Conservation (phyloP, 106 monocot genomes). For the Iris macrosiphon region DNA sequence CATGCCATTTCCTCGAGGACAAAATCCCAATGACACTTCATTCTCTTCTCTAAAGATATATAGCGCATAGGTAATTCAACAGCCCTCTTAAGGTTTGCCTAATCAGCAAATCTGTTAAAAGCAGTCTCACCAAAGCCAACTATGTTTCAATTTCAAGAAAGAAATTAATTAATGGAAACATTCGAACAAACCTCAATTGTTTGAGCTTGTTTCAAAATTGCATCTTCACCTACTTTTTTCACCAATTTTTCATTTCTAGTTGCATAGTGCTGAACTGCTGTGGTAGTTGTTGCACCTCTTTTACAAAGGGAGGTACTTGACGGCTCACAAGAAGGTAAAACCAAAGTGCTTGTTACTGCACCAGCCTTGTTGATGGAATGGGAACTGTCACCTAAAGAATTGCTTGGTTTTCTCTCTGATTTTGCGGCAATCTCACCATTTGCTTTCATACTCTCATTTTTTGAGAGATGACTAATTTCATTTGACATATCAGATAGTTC, state of each 20-base stretch:
- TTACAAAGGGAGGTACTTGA: constrained; percentile 4
- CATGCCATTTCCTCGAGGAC: constrained; percentile 98
- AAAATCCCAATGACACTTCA: constrained; percentile 92
- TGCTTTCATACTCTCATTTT: constrained; percentile 4
- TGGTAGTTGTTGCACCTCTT: constrained; percentile 11
- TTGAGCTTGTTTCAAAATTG: constrained; percentile 68
- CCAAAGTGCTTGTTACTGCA: not conserved
- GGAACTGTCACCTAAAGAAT: constrained; percentile 16
- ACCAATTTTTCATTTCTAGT: constrained; percentile 19
- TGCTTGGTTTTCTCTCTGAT: constrained; percentile 16
- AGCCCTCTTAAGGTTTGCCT: constrained; percentile 67
- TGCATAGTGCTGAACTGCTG: constrained; percentile 27
- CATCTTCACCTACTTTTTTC: constrained; percentile 70
- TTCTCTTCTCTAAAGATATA: constrained; percentile 36
- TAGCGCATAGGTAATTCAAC: constrained; percentile 33
- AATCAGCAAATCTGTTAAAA: constrained; percentile 16
- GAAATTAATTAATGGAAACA: not conserved
- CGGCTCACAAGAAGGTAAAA: constrained; percentile 13
- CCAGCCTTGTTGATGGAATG: constrained; percentile 12
- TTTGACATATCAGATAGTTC: constrained; percentile 5
- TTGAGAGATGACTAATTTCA: constrained; percentile 6
- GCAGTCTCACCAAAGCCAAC: not conserved
- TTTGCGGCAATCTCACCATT: constrained; percentile 15
- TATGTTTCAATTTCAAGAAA: not conserved
- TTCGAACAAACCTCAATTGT: constrained; percentile 64